These are phyloP conservation scores for Xerocomus spinulosus DNA, from an alignment of 768 basidiomycete species.

Conservation along the genomic window DNA sequence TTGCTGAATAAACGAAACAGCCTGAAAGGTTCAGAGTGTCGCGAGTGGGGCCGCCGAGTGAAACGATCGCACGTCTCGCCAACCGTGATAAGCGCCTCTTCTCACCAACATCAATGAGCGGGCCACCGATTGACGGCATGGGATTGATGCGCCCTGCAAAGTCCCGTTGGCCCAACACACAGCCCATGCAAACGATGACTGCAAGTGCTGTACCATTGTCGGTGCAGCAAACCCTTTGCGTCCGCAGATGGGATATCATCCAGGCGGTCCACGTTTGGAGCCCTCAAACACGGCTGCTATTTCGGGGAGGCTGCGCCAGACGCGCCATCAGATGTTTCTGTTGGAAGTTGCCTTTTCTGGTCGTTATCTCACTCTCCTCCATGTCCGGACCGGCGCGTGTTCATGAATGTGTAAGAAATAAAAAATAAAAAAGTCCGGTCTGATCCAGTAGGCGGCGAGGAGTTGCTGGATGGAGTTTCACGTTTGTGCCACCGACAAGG, in stretches of 20 bases:
- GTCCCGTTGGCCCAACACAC: slow-evolving; percentile 2
- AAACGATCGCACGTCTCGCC: slow-evolving; percentile 3
- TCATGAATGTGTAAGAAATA: too few relatives aligned
- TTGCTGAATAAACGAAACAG: slow-evolving; percentile 24
- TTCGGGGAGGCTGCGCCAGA: slow-evolving; percentile 2
- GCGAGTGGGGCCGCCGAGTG: neutral
- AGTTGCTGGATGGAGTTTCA: neutral
- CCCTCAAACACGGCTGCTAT: slow-evolving; percentile 18
- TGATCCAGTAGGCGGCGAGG: neutral
- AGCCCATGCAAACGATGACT: slow-evolving; percentile 7
- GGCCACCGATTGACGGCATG: neutral
- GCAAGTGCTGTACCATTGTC: slow-evolving; percentile 11
- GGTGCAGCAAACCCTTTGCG: neutral
- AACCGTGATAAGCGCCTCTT: slow-evolving; percentile 3
- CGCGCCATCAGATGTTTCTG: slow-evolving; percentile 27
- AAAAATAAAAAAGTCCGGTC: neutral
- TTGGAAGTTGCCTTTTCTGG: slow-evolving; percentile 25
- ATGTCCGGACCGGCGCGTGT: slow-evolving; percentile 13
- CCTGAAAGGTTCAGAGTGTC: neutral
- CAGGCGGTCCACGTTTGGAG: slow-evolving; percentile 20
- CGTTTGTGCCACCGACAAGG: too few relatives aligned
- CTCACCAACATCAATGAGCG: slow-evolving; percentile 12
- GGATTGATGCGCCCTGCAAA: neutral
- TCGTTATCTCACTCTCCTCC: slow-evolving; percentile 14
- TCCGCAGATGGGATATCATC: neutral